These are phyloP conservation scores for Apiospora kogelbergensis DNA, from an alignment of 2,329 filamentous ascomycete species.

Conservation along the genomic window DNA sequence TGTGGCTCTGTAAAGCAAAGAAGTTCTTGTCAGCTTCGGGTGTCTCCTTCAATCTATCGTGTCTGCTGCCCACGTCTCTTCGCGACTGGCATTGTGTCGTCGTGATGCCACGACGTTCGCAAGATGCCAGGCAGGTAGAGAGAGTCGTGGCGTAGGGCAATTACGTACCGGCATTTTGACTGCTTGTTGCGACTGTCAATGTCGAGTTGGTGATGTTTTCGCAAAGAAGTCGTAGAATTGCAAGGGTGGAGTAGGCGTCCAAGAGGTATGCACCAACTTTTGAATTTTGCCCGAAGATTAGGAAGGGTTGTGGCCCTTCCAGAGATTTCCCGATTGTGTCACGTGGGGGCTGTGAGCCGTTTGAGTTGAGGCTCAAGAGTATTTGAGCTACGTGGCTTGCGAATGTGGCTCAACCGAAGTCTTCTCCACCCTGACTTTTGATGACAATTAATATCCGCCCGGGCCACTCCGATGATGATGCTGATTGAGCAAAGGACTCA, in stretches of 20 bases:
- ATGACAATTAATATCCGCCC: neutral
- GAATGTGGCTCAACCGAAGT: neutral
- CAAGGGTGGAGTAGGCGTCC: slow-evolving; percentile 15
- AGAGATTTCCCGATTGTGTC: slow-evolving; percentile 10
- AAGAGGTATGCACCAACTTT: neutral
- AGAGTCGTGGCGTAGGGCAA: neutral
- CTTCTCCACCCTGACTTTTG: neutral
- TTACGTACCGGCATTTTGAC: slow-evolving; percentile 43
- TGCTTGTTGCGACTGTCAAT: slow-evolving; percentile 35
- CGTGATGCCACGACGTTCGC: neutral
- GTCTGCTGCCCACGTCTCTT: neutral
- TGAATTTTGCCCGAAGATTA: slow-evolving; percentile 23
- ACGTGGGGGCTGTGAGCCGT: neutral
- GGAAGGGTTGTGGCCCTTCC: slow-evolving; percentile 9
- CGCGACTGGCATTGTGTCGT: neutral
- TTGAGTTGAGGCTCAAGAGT: neutral
- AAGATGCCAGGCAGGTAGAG: neutral
- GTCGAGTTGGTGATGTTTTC: slow-evolving; percentile 31
- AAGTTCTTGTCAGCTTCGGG: slow-evolving; percentile 14
- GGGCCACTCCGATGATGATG: neutral
- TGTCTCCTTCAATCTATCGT: neutral
- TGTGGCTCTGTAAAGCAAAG: slow-evolving; percentile 74
- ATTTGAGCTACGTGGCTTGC: neutral
- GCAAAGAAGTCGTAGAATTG: slow-evolving; percentile 10
- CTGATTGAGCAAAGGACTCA: neutral